phyloP scores from a whole-genome alignment of 441 rosid genomes.

The Euphorbia celastroides region DNA sequence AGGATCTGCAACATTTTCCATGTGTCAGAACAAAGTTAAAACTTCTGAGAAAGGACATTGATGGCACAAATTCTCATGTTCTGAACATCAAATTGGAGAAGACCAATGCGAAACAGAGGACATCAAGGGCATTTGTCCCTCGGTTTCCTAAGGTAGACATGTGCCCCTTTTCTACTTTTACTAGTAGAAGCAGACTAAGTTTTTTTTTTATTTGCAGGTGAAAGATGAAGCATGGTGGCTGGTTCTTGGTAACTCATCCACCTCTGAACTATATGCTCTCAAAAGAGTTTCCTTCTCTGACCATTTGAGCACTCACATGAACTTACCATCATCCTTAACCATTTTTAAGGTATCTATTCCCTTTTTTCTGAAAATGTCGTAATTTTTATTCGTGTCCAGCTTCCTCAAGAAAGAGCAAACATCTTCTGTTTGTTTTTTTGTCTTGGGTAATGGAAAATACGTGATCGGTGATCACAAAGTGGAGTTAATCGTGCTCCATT shows the following conservation, averaged over 20 bases:
- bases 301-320: constrained; percentile 63
- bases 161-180: constrained; percentile 1
- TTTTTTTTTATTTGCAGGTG: constrained; percentile 27
- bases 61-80: constrained; percentile 29
- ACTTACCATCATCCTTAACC: constrained; percentile 41
- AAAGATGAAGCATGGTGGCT: constrained; percentile 99
- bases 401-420: neutral
- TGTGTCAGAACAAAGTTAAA: constrained; percentile 56
- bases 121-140: constrained; percentile 77
- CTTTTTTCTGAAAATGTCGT: too few species aligned
- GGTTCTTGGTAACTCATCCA: constrained; percentile 65
- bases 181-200: constrained; percentile 7
- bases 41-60: constrained; percentile 48
- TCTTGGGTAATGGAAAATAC: too few species aligned
- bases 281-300: constrained; percentile 83
- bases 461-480: too few species aligned
- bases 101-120: constrained; percentile 49
- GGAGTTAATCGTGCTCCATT: too few species aligned
- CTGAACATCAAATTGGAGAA: constrained; percentile 72
- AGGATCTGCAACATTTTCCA: constrained; percentile 90
- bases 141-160: constrained; percentile 80
- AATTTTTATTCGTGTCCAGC: neutral
- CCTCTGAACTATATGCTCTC: constrained; percentile 71
- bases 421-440: neutral
- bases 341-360: constrained; percentile 59